These are phyloP conservation scores for Podila minutissima DNA, from an alignment of 192 early-diverging fungal genomes.

Conservation along the genomic window DNA sequence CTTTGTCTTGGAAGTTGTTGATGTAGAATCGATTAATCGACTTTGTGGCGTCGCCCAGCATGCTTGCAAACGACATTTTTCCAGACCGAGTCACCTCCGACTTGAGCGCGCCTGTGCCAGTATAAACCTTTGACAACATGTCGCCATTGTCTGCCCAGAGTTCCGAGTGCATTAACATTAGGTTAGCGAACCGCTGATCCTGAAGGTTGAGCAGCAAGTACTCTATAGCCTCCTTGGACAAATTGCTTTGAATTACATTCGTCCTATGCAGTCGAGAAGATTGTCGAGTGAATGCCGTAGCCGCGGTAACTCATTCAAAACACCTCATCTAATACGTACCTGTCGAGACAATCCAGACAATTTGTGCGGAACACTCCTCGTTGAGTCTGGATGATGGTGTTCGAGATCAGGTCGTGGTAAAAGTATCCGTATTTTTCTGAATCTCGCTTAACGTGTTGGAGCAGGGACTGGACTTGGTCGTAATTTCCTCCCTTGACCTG, in stretches of 20 bases:
- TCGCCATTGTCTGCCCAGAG: conserved; percentile 94
- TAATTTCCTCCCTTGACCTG: conserved; percentile 82
- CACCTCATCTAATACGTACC: background rate
- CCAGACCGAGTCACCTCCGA: conserved; percentile 90
- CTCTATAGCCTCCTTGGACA: conserved; percentile 64
- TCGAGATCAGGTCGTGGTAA: conserved; percentile 67
- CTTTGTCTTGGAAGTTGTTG: conserved; percentile 96
- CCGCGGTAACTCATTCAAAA: background rate
- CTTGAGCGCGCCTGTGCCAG: conserved; percentile 97
- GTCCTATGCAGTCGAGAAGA: conserved; percentile 73
- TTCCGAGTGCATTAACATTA: conserved; percentile 61
- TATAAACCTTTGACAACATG: conserved; percentile 89
- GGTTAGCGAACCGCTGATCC: conserved; percentile 21
- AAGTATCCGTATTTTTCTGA: conserved; percentile 78
- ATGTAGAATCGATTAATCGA: conserved; percentile 94
- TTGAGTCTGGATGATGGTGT: conserved; percentile 71
- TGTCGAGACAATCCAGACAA: conserved; percentile 82
- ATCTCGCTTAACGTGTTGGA: conserved; percentile 58
- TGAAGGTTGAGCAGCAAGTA: conserved; percentile 54
- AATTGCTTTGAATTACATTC: conserved; percentile 88
- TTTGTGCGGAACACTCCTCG: conserved; percentile 91
- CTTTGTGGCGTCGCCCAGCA: conserved; percentile 91
- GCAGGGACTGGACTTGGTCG: conserved; percentile 72
- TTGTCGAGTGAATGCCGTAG: background rate
- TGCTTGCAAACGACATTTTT: conserved; percentile 79